Evolutionary conservation across 2,329 filamentous ascomycete species (phyloP), one percentile per base, ranked within the genome.

Genomic region (Fusarium chuoi): DNA sequence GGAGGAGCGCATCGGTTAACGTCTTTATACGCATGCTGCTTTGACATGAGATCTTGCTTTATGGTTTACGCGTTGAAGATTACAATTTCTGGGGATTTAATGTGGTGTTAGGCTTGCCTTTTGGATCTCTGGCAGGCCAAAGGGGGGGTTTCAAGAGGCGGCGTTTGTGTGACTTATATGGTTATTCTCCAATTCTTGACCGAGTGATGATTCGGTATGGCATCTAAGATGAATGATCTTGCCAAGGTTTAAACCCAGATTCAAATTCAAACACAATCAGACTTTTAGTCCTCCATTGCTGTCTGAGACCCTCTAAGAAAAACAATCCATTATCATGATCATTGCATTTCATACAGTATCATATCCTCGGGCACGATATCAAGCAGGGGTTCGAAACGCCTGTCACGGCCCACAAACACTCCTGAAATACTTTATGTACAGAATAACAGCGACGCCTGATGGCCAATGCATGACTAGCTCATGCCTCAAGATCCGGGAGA

Each of bases 1-100:
- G 54, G 89, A 91, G 81, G 89, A 91, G 82, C 85, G 89, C 59
- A 89, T 91, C 79, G 83, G 83, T 48, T 82, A 81, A 26, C 49
- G 59, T 26, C 59, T 62, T 62, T 46, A 60, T 64, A 20, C 28
- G 26, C 30, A 65, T 46, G 46, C 62, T 46, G 46, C 62, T 45
- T 60, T 62, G 38, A 65, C 33, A 48, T 51, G 60, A 57, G 51
- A 28, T 46, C 18, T 51, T 49, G 11, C 35, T 54, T 59, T 44
- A 70, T 28, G 66, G 59, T 44, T 56, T 44, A 55, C 24, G 55
- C 55, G 61, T 42, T 60, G 33, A 36, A 54, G 56, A 51, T 46
- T 36, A 39, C 20, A 42, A 46, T 49, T 59, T 56, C 36, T 39
- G 24, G 51, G 49, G 42, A 48, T 62, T 66, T 62, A 66, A 70